Base-by-base conservation (phyloP, 208 protist species). In the Angomonas deanei region DNA sequence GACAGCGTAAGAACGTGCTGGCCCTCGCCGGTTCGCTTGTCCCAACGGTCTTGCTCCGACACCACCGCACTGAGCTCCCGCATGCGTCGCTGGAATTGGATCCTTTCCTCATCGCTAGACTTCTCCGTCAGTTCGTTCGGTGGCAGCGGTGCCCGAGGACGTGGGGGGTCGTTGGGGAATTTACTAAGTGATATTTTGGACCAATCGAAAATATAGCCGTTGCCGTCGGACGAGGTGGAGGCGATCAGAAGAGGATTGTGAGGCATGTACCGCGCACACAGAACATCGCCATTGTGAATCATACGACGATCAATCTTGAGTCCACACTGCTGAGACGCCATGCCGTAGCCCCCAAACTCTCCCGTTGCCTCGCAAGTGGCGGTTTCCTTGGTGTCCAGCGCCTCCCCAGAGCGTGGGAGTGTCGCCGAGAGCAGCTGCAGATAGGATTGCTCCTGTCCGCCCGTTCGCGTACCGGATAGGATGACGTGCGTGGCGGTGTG, bases 261-360 rank as follows among this genome's bases (percentile, higher is more conserved):
- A 31, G 74, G 76, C 86, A 94, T 93, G 71, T 93, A 92, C 15
- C 86, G 86, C 13, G 85, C 86, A 10, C 75, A 74, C 28, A 92
- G 70, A 33, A 93, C 88, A 42, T 93, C 88, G 28, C 91, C 91
- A 47, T 93, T 80, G 74, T 96, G 91, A 13, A 89, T 55, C 31
- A 96, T 91, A 38, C 88, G 81, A 2, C 85, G 78, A 72, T 94
- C 86, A 3, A 94, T 60, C 17, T 74, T 73, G 34, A 94, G 69
- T 0, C 81, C 84, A 24, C 74, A 81, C 39, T 68, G 55, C 33
- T 70, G 63, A 3, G 91, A 82, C 3, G 91, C 86, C 76, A 87
- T 87, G 50, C 91, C 91, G 71, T 94, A 96, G 26, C 91, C 91
- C 28, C 91, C 91, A 1, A 96, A 80, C 67, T 96, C 91, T n/a